Percentiles rank a stretch among this genome's conserved stretches.
Evolutionary conservation across 257 asterid genomes (phyloP).

Genomic region (Solanum corneliomulleri): DNA sequence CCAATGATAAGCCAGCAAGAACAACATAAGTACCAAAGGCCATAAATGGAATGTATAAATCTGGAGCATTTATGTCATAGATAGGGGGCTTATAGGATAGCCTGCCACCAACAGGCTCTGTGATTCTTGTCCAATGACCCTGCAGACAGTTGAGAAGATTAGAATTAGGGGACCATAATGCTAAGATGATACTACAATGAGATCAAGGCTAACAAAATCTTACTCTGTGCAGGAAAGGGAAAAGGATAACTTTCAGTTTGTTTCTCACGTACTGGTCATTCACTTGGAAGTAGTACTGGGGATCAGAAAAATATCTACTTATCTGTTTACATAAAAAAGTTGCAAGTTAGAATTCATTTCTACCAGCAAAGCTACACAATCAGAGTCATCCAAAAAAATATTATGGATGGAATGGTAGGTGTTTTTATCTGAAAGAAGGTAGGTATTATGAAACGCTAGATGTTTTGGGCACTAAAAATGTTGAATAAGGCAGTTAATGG

Average conservation of each 20-base stretch:
- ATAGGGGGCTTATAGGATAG: constrained; percentile 22
- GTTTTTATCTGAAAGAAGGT: not conserved
- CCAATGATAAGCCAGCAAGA: constrained; percentile 27
- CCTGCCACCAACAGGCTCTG: constrained; percentile 17
- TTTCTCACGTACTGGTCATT: constrained; percentile 16
- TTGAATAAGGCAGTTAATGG: not conserved
- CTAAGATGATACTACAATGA: not conserved
- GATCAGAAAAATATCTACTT: constrained; percentile 18
- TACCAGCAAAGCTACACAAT: not conserved
- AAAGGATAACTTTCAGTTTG: constrained; percentile 19
- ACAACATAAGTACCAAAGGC: constrained; percentile 28
- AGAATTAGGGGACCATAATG: not conserved
- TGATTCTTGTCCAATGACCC: constrained; percentile 26
- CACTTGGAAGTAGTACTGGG: constrained; percentile 19
- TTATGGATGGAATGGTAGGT: not conserved
- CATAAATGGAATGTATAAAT: constrained; percentile 27
- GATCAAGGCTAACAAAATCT: not conserved
- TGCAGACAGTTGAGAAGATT: not conserved
- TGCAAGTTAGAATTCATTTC: not conserved
- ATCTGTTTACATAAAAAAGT: constrained; percentile 6
- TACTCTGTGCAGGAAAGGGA: constrained; percentile 21
- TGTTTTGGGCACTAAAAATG: not conserved
- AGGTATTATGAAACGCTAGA: not conserved
- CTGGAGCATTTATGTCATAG: constrained; percentile 25
- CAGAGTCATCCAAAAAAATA: not conserved